Conservation (phyloP, 2,329 filamentous ascomycete genomes). For the Arthrobotrys entomopaga region DNA sequence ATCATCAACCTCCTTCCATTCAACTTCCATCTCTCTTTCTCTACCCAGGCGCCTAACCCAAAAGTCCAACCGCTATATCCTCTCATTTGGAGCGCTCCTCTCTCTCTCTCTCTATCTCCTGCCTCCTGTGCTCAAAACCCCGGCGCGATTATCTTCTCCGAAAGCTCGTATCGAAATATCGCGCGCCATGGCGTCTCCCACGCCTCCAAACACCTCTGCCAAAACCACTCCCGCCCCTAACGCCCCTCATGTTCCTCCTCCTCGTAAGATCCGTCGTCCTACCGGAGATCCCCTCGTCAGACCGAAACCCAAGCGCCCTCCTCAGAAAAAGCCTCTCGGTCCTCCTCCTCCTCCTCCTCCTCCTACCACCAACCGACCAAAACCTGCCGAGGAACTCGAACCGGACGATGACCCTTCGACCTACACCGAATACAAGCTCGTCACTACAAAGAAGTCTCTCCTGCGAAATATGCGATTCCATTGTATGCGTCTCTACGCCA, state of each 20-base stretch:
- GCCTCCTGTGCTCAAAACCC: background rate
- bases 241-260: constrained; percentile 2
- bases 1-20: constrained; percentile 1
- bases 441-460: constrained; percentile 83
- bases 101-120: background rate
- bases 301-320: constrained; percentile 45
- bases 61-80: background rate
- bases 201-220: constrained; percentile 32
- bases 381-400: constrained; percentile 24
- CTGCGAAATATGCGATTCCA: constrained; percentile 85
- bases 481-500: constrained; percentile 80
- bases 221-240: constrained; percentile 35
- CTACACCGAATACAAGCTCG: constrained; percentile 72
- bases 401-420: constrained; percentile 51
- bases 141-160: background rate
- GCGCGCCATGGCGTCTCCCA: constrained; percentile 48
- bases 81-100: background rate
- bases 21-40: background rate
- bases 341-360: constrained; percentile 21
- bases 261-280: constrained; percentile 45
- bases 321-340: constrained; percentile 39
- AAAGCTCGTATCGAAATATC: background rate
- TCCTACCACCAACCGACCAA: constrained; percentile 2
- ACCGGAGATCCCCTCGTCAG: constrained; percentile 47
- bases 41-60: too few species aligned